Evolutionary conservation across 139 green algal species (phyloP), one percentile per base, ranked within the genome.

Genomic region (Limnomonas spitsbergensis): DNA sequence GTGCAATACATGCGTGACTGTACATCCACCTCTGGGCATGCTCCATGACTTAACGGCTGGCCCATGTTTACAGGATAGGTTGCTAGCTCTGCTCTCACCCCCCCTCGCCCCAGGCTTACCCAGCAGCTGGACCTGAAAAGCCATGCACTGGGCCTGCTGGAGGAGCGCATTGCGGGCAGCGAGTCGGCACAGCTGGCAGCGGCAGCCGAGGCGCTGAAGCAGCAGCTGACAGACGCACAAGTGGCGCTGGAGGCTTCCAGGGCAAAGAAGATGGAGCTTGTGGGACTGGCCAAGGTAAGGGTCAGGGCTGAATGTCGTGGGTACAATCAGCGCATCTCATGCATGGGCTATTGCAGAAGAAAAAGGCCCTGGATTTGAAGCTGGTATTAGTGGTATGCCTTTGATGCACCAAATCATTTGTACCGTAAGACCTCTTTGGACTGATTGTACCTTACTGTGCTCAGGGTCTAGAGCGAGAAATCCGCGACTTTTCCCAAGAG

Each of bases 401-500:
- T n/a, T n/a, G n/a, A n/a, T n/a, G n/a, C n/a, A n/a, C n/a, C n/a
- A n/a, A n/a, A n/a, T n/a, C n/a, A n/a, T n/a, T n/a, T n/a, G n/a
- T n/a, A n/a, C n/a, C n/a, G n/a, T n/a, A n/a, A n/a, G n/a, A n/a
- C n/a, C n/a, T n/a, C n/a, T n/a, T n/a, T n/a, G n/a, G n/a, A n/a
- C n/a, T n/a, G n/a, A n/a, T n/a, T n/a, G n/a, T n/a, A n/a, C n/a
- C n/a, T n/a, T n/a, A n/a, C n/a, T n/a, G n/a, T n/a, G n/a, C n/a
- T 72, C 66, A 93, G 87, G 40, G 61, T 20, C 82, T 98, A 73
- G 87, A 96, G 78, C 79, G 85, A 29, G 85, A 96, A 76, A 94
- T 97, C 14, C 83, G 83, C 56, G 88, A 93, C 67, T 94, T 97
- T 83, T 86, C 77, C 4, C 91, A 93, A 80, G 90, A 97, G 52